Base-by-base conservation (phyloP, 768 basidiomycete species). In the Zangia roseola region DNA sequence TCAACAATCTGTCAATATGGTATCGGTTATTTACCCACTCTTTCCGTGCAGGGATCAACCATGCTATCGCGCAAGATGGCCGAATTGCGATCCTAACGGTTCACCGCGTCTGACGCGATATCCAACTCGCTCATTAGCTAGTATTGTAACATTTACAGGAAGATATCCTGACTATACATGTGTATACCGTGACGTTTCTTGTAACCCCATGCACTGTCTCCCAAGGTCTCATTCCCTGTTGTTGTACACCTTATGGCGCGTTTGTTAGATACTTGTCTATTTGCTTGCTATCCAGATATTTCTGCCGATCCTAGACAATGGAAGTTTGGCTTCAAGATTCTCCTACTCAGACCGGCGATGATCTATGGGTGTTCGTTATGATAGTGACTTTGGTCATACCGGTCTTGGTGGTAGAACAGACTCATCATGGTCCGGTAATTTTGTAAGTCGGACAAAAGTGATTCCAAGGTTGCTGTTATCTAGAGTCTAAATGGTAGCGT, bases 61-160 rank as follows among this genome's bases (percentile, higher is more conserved):
- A 91, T 62, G 84, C 77, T 43, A 93, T 94, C 37, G 71, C 79
- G 10, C 86, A 90, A 62, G 91, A 93, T 60, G 91, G 91, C 7
- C 77, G 77, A 23, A 78, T 91, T 16, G 91, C 91, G n/a, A 70
- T 93, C 25, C 71, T 92, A 35, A 91, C 85, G 5, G 82, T 91
- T 40, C 55, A 59, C 25, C 78, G 83, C 19, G 64, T 77, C 21
- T 79, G 54, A 64, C 21, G 16, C 12, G 14, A 7, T 10, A 46
- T 45, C 23, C 31, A 13, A 25, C 20, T 36, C 42, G 25, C 24
- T 40, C 16, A 16, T 31, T 16, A 31, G 7, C 14, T 16, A 7
- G n/a, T n/a, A 28, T 45, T 21, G 23, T 30, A 16, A 34, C 30
- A 28, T 16, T 33, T 17, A 12, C 19, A 26, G 20, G n/a, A 35